Conservation (phyloP, 2,329 filamentous ascomycete species). For the Ophiosphaerella herpotricha region DNA sequence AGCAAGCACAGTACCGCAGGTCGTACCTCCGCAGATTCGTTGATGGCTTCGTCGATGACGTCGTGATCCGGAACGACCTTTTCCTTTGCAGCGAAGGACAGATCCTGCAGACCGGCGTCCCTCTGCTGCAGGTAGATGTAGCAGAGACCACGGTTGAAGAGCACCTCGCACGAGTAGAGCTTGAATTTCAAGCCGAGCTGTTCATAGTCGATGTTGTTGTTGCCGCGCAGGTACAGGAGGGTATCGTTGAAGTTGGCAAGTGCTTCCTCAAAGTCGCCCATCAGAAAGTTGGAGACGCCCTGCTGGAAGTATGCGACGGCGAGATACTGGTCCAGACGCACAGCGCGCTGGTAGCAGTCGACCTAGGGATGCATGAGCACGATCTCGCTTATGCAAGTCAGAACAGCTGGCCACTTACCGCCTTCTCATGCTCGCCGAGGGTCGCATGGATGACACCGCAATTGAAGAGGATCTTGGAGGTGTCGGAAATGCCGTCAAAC, state of each 20-base stretch:
- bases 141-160: slow-evolving; percentile 96
- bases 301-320: slow-evolving; percentile 98
- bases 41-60: slow-evolving; percentile 96
- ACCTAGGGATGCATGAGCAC: slow-evolving; percentile 62
- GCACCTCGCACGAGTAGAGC: slow-evolving; percentile 93
- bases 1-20: neutral
- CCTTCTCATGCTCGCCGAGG: slow-evolving; percentile 91
- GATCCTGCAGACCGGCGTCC: slow-evolving; percentile 86
- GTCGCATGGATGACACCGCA: slow-evolving; percentile 98
- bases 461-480: slow-evolving; percentile 98
- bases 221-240: slow-evolving; percentile 88
- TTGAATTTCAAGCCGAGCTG: slow-evolving; percentile 95
- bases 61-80: slow-evolving; percentile 96
- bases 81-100: slow-evolving; percentile 89
- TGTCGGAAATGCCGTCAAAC: slow-evolving; percentile 88
- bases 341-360: slow-evolving; percentile 90
- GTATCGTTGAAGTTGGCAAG: slow-evolving; percentile 99
- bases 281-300: slow-evolving; percentile 95
- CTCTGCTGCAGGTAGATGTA: slow-evolving; percentile 96
- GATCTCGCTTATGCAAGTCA: slow-evolving; percentile 3
- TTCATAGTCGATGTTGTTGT: slow-evolving; percentile 97
- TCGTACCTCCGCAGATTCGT: slow-evolving; percentile 83
- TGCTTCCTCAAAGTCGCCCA: slow-evolving; percentile 96
- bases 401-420: slow-evolving; percentile 62
- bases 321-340: slow-evolving; percentile 89